These are phyloP conservation scores for Cercospora citrullina DNA, from an alignment of 2,329 filamentous ascomycete species.

Conservation along the genomic window DNA sequence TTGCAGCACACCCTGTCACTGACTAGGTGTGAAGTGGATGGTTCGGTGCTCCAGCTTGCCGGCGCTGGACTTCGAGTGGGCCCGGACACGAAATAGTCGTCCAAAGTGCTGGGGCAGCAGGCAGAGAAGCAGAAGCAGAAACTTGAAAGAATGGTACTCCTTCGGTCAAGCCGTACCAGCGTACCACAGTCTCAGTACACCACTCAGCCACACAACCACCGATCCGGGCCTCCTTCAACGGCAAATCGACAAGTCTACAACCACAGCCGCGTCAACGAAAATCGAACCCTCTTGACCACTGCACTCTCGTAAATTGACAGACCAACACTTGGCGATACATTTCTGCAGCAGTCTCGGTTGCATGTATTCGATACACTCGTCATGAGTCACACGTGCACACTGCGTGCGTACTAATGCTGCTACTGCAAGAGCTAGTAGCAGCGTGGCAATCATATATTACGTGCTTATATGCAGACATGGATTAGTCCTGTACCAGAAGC, in stretches of 20 bases:
- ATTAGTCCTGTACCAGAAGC: not conserved
- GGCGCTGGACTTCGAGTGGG: not conserved
- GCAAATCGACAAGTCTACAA: not conserved
- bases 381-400: not conserved
- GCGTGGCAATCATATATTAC: not conserved
- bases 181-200: not conserved
- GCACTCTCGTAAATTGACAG: not conserved
- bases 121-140: not conserved
- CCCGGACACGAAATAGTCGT: not conserved
- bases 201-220: not conserved
- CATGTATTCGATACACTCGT: not conserved
- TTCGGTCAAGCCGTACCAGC: not conserved
- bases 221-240: not conserved
- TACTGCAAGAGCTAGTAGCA: not conserved
- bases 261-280: not conserved
- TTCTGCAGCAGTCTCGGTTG: not conserved
- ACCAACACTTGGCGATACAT: not conserved
- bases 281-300: not conserved
- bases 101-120: not conserved
- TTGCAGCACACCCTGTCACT: not conserved
- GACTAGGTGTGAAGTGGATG: not conserved
- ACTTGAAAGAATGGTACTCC: not conserved
- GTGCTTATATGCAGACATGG: constrained; percentile 2
- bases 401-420: not conserved
- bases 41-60: not conserved